Base-by-base conservation (phyloP, 805 yeast genomes). In the Starmerella khaoyaiensis region DNA sequence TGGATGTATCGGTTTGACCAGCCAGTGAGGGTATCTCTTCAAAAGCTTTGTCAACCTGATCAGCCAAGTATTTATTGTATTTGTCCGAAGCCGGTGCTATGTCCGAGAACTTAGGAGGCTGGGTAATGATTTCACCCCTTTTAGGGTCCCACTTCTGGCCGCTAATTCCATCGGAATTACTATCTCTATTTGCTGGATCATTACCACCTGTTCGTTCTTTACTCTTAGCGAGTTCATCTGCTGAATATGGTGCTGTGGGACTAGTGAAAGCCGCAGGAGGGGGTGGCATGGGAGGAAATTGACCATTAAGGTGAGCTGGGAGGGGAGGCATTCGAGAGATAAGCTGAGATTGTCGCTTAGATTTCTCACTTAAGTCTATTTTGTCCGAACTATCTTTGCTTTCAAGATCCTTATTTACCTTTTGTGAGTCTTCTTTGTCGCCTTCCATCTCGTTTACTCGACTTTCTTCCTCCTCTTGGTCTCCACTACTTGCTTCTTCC, bases 231-330 rank as follows among this genome's bases (percentile, higher is more conserved):
- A 36, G 34, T 20, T 36, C 39, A 4, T 23, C 17, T 16, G 39
- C 39, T 12, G 34, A 24, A 14, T 18, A 29, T 11, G 43, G 39
- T 3, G 44, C 48, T 4, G 39, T 33, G 4, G 46, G 48, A 24
- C 43, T 38, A 2, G 47, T 45, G 27, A 45, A 37, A 3, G 48
- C 48, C 3, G 47, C 36, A 6, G 48, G 48, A 3, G 47, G 48
- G 3, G 48, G 48, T 7, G 48, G 48, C 48, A 45, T 45, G 2
- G 48, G 48, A 5, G 48, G 48, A 5, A 45, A 32, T 11, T 33
- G 25, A n/a, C 46, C 42, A 10, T 32, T 31, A 2, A 19, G 3
- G 24, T 28, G 33, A 6, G 36, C 28, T 1, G 48, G 48, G 2
- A 39, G 42, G 3, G 48, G 48, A 11, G 48, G 48, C 40, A 45